Conservation (phyloP, 1,139 yeast genomes). For the Geotrichum siamense region DNA sequence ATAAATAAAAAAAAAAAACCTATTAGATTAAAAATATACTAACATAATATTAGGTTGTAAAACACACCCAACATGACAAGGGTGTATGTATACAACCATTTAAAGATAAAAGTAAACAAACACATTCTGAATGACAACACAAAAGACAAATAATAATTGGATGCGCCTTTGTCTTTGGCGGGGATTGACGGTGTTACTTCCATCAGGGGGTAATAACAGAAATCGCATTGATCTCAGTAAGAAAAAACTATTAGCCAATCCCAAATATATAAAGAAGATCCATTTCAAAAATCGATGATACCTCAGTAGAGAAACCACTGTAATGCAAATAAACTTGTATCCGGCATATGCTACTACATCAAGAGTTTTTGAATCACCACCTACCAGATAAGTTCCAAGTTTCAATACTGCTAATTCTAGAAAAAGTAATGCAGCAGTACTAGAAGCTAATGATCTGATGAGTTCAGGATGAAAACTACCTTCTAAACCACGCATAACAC, state of each 20-base stretch:
- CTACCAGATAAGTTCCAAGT: constrained; percentile 55
- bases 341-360: constrained; percentile 90
- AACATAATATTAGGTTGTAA: too few relatives aligned
- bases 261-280: constrained; percentile 36
- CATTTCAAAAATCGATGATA: constrained; percentile 40
- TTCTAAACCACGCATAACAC: constrained; percentile 75
- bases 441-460: constrained; percentile 84
- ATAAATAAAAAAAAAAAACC: too few relatives aligned
- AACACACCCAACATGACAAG: too few relatives aligned
- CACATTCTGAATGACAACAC: constrained; percentile 70
- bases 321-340: constrained; percentile 71
- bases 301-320: constrained; percentile 34
- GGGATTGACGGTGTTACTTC: constrained; percentile 35
- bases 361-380: constrained; percentile 54
- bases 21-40: too few relatives aligned
- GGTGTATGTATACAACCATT: too few relatives aligned
- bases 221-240: constrained; percentile 75
- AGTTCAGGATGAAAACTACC: constrained; percentile 93
- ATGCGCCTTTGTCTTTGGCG: constrained; percentile 75
- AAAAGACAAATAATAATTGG: constrained; percentile 78
- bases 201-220: constrained; percentile 51
- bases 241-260: constrained; percentile 39
- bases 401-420: constrained; percentile 60
- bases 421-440: constrained; percentile 75
- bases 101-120: constrained; percentile 44